A percentile compares a stretch with the other conserved stretches of the same genome.
These are phyloP conservation scores for Fusarium humuli DNA, from an alignment of 2,329 filamentous ascomycete species.

Conservation along the genomic window DNA sequence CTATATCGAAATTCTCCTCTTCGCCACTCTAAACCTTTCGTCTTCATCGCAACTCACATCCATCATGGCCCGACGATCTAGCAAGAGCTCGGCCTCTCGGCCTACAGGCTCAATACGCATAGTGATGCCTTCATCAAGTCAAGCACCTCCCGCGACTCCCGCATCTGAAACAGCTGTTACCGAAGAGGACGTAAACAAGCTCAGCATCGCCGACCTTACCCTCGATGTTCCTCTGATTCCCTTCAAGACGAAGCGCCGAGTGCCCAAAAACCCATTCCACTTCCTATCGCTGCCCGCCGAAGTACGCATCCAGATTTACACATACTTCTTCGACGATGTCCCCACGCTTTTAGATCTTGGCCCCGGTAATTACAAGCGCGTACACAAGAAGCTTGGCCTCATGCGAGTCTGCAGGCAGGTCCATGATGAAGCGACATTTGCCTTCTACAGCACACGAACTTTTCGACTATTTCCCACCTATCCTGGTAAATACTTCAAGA, in stretches of 20 bases:
- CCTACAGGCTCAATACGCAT: constrained; percentile 40
- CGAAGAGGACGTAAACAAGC: constrained; percentile 55
- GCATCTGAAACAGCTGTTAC: constrained; percentile 51
- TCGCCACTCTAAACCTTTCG: constrained; percentile 18
- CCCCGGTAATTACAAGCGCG: constrained; percentile 71
- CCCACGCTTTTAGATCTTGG: constrained; percentile 73
- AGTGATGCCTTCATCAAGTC: constrained; percentile 21
- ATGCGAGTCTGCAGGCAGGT: constrained; percentile 71
- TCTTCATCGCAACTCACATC: background rate
- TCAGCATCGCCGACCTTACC: constrained; percentile 59
- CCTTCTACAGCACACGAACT: constrained; percentile 72
- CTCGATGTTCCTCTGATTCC: constrained; percentile 54
- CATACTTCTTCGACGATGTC: constrained; percentile 66
- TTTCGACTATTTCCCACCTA: constrained; percentile 76
- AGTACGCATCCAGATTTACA: constrained; percentile 76
- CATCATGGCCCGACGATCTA: constrained; percentile 42
- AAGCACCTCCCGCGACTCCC: constrained; percentile 41
- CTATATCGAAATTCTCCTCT: constrained; percentile 21
- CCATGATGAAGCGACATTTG: constrained; percentile 71
- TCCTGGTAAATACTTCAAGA: constrained; percentile 75
- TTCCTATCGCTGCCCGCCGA: constrained; percentile 78
- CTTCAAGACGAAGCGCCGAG: constrained; percentile 48
- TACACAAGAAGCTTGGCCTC: constrained; percentile 69
- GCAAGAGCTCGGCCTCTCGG: constrained; percentile 37
- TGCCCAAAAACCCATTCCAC: constrained; percentile 63